Base-by-base conservation (phyloP, 257 asterid species). In the Lavandula angustifolia region DNA sequence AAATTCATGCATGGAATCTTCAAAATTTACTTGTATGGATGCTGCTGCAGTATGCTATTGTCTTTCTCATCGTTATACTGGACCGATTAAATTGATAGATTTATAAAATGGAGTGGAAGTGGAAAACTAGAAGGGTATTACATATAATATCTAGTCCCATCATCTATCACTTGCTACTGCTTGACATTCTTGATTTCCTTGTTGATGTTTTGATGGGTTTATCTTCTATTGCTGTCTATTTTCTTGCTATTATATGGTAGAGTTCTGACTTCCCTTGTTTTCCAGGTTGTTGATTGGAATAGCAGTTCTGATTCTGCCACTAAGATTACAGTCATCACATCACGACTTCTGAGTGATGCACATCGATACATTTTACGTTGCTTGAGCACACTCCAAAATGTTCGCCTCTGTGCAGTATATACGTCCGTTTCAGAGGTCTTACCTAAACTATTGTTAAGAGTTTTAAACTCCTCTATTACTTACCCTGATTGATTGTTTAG, bases 371-470 rank as follows among this genome's bases (percentile, higher is more conserved):
- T 86, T 74, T 74, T 87, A 54, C 97, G 95, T 38, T 84, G 96
- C 80, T 76, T 90, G 81, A 84, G 87, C 74, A 75, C 82, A 7
- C 85, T 90, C 62, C 83, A 73, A 58, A 76, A 56, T 69, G 79
- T 86, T 38, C 63, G 46, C 60, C 41, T 40, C 52, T 94, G 97
- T 74, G 79, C 81, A 34, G 78, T 94, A 72, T 83, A 79, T 75
- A 94, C 99, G 10, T 80, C 97, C 68, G 69, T 94, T 59, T 94
- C 99, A 27, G 99, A 90, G 99, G 99, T 89, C 62, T 48, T 64
- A 56, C 50, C 60, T 73, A 9, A 53, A 33, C 49, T 16, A 3
- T 27, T 54, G n/a, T 70, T 62, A 12, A 57, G 53, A 31, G 9
- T 51, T 54, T 53, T 54, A 18, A 62, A 37, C 41, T 48, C 69